A percentile compares a stretch with the other conserved stretches of the same genome.
Evolutionary conservation across 2,329 filamentous ascomycete species (phyloP).

Genomic region (Nothophoma quercina): DNA sequence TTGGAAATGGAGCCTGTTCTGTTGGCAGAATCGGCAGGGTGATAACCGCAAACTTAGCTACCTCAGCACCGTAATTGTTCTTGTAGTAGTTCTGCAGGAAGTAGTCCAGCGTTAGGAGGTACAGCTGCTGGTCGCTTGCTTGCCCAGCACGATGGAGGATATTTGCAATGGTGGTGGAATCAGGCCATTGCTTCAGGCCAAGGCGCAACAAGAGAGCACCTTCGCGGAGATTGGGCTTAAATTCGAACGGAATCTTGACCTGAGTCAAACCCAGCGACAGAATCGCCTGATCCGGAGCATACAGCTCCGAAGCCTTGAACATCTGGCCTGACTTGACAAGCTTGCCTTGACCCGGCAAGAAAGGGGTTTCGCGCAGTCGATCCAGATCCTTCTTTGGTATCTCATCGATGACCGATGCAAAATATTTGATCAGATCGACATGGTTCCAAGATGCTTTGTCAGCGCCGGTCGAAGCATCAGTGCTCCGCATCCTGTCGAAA

Average conservation of each 20-base stretch:
- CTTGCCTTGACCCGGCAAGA: conserved; percentile 73
- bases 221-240: conserved; percentile 63
- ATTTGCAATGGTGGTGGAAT: conserved; percentile 75
- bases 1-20: conserved; percentile 67
- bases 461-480: conserved; percentile 57
- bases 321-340: conserved; percentile 38
- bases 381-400: conserved; percentile 84
- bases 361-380: conserved; percentile 77
- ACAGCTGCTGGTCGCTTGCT: conserved; percentile 60
- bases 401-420: conserved; percentile 87
- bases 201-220: conserved; percentile 75
- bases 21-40: conserved; percentile 69
- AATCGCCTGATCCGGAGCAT: conserved; percentile 45
- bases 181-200: conserved; percentile 76
- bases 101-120: conserved; percentile 78
- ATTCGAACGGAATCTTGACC: conserved; percentile 79
- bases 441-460: conserved; percentile 80
- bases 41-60: conserved; percentile 63
- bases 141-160: conserved; percentile 74
- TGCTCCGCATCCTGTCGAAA: conserved; percentile 81
- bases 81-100: conserved; percentile 81
- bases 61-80: conserved; percentile 71
- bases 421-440: conserved; percentile 91
- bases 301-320: conserved; percentile 48
- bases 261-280: conserved; percentile 49